These are phyloP conservation scores for Mycena leptocephala DNA, from an alignment of 768 basidiomycete species.

Conservation along the genomic window DNA sequence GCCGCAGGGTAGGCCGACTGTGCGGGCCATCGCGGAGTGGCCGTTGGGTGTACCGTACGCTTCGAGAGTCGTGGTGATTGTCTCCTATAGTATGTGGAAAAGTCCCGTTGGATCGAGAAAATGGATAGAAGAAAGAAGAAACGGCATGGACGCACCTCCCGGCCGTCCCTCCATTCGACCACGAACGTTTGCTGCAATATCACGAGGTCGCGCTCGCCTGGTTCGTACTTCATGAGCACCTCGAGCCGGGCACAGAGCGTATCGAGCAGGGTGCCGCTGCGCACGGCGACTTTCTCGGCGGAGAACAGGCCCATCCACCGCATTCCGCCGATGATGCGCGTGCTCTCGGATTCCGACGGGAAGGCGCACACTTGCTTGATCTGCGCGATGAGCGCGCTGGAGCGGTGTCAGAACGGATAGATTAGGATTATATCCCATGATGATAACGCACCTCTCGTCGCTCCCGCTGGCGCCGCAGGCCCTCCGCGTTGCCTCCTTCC, in stretches of 20 bases:
- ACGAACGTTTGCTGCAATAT: conserved; percentile 97
- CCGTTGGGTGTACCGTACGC: conserved; percentile 87
- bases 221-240: conserved; percentile 90
- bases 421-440: too few species aligned
- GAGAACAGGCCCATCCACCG: conserved; percentile 97
- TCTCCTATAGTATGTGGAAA: too few species aligned
- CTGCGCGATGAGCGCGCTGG: too few species aligned
- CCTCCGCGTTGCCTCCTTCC: too few species aligned
- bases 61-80: conserved; percentile 92
- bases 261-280: conserved; percentile 87
- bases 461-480: too few species aligned
- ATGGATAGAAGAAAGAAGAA: background rate
- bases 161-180: conserved; percentile 91
- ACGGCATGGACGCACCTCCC: conserved; percentile 59
- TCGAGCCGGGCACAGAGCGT: conserved; percentile 94
- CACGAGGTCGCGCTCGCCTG: conserved; percentile 91
- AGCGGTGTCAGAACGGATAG: too few species aligned
- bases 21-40: too few species aligned
- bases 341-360: conserved; percentile 76
- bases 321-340: conserved; percentile 89
- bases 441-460: too few species aligned
- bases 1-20: too few species aligned
- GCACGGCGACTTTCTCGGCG: conserved; percentile 68
- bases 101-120: too few species aligned
- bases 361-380: too few species aligned